Percentiles rank a stretch among this genome's conserved stretches.
Conservation (phyloP, 2,329 filamentous ascomycete genomes). For the Dactylonectria macrodidyma region DNA sequence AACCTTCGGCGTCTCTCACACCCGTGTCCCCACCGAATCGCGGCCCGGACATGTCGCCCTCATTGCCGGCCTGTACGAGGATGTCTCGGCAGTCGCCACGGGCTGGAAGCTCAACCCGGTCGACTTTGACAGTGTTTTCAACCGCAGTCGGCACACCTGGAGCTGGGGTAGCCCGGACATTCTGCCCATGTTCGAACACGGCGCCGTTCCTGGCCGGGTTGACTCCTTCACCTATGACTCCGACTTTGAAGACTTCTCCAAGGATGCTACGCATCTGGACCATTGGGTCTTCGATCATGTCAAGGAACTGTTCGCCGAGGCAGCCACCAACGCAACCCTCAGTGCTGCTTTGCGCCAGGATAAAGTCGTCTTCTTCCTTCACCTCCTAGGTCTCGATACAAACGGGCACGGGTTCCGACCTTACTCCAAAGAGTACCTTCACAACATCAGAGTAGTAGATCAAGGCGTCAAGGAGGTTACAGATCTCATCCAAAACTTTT, state of each 20-base stretch:
- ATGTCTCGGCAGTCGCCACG: constrained; percentile 96
- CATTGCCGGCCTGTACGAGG: constrained; percentile 96
- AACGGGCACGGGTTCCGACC: constrained; percentile 89
- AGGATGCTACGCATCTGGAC: constrained; percentile 85
- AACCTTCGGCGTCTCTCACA: constrained; percentile 98
- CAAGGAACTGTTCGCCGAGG: constrained; percentile 86
- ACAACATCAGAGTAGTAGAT: constrained; percentile 96
- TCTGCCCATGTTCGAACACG: constrained; percentile 94
- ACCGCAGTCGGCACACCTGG: constrained; percentile 96
- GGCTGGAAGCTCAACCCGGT: constrained; percentile 99
- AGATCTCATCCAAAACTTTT: constrained; percentile 87
- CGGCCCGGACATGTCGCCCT: constrained; percentile 96
- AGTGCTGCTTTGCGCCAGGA: constrained; percentile 82
- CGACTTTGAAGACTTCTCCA: constrained; percentile 92
- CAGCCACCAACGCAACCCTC: constrained; percentile 83
- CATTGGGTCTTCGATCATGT: constrained; percentile 97
- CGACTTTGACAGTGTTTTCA: constrained; percentile 99
- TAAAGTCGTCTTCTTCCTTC: constrained; percentile 94
- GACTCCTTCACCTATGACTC: constrained; percentile 88
- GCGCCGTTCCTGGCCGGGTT: constrained; percentile 89
- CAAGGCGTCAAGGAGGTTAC: constrained; percentile 89
- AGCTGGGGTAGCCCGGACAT: constrained; percentile 99
- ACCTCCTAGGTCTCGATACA: constrained; percentile 93
- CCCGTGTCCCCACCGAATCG: constrained; percentile 95
- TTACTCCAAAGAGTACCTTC: constrained; percentile 94